Conservation (phyloP, 73 alveolate genomes). For the Blepharisma stoltei region DNA sequence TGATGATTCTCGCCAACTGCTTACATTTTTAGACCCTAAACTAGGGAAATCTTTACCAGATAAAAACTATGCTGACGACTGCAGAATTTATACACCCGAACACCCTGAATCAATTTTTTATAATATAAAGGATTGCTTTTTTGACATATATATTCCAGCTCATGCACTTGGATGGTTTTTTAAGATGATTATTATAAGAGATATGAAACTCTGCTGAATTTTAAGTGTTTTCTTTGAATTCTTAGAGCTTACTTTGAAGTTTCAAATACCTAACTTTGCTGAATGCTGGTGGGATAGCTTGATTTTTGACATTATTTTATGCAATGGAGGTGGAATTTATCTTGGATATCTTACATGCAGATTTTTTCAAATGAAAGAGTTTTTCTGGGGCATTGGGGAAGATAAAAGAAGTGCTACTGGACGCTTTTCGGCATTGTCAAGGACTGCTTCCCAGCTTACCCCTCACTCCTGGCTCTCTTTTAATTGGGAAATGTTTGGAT, state of each 20-base stretch:
- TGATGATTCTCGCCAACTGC: constrained; percentile 55
- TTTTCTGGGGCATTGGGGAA: constrained; percentile 64
- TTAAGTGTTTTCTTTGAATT: constrained; percentile 69
- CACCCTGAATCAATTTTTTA: constrained; percentile 53
- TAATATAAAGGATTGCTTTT: constrained; percentile 53
- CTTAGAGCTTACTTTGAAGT: constrained; percentile 80
- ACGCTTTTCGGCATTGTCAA: constrained; percentile 2
- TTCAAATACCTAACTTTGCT: constrained; percentile 83
- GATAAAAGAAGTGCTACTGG: constrained; percentile 27
- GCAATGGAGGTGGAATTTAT: constrained; percentile 79
- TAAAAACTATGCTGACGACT: constrained; percentile 70
- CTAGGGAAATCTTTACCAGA: constrained; percentile 70
- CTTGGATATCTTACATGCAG: constrained; percentile 68
- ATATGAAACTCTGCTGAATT: constrained; percentile 65
- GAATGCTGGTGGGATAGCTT: constrained; percentile 97
- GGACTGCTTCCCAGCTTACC: constrained; percentile 27
- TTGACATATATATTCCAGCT: constrained; percentile 78
- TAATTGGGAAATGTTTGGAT: constrained; percentile 53
- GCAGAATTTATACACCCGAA: constrained; percentile 79
- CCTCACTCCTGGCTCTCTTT: constrained; percentile 38
- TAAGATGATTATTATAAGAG: constrained; percentile 85
- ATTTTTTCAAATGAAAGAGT: constrained; percentile 59
- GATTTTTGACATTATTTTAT: constrained; percentile 73
- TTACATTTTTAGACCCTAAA: constrained; percentile 59
- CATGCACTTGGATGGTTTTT: constrained; percentile 79